Percentiles rank a stretch among this genome's conserved stretches.
Evolutionary conservation across 2,329 filamentous ascomycete species (phyloP).

Genomic region (Aurifilum marmelostoma): DNA sequence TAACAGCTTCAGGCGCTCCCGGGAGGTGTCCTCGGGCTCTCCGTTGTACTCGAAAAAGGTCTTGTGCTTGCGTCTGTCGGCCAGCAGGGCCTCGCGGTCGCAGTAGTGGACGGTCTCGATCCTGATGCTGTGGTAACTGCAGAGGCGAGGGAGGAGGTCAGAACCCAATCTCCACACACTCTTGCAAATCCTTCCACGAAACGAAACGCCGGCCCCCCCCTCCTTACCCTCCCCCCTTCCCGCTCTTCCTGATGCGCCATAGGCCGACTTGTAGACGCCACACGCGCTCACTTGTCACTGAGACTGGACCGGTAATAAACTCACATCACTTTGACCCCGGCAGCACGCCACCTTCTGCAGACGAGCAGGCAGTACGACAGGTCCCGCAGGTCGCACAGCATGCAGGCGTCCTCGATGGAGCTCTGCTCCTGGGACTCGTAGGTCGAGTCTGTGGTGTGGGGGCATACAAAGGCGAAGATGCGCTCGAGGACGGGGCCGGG

Average conservation of each 20-base stretch:
- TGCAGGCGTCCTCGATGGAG: constrained; percentile 77
- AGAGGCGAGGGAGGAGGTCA: constrained; percentile 10
- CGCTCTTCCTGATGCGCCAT: background rate
- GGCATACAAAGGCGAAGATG: constrained; percentile 83
- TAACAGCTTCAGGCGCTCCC: constrained; percentile 75
- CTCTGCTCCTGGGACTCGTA: constrained; percentile 85
- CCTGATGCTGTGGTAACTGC: constrained; percentile 83
- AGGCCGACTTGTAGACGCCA: constrained; percentile 2
- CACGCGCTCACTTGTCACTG: constrained; percentile 4
- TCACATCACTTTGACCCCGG: constrained; percentile 62
- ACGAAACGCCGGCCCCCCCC: background rate
- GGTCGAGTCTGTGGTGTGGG: constrained; percentile 75
- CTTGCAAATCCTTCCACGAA: constrained; percentile 2
- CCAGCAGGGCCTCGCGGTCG: constrained; percentile 78
- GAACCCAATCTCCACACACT: background rate
- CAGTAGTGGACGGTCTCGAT: constrained; percentile 97
- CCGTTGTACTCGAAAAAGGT: constrained; percentile 76
- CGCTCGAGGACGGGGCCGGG: constrained; percentile 71
- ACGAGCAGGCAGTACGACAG: constrained; percentile 78
- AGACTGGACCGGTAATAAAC: constrained; percentile 40
- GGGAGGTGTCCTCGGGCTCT: constrained; percentile 78
- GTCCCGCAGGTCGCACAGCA: constrained; percentile 92
- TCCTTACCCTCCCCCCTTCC: background rate
- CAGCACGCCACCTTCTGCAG: constrained; percentile 70
- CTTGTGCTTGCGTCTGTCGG: constrained; percentile 75